These are phyloP conservation scores for Coemansia sp. DNA, from an alignment of 192 early-diverging fungal genomes.

Conservation along the genomic window DNA sequence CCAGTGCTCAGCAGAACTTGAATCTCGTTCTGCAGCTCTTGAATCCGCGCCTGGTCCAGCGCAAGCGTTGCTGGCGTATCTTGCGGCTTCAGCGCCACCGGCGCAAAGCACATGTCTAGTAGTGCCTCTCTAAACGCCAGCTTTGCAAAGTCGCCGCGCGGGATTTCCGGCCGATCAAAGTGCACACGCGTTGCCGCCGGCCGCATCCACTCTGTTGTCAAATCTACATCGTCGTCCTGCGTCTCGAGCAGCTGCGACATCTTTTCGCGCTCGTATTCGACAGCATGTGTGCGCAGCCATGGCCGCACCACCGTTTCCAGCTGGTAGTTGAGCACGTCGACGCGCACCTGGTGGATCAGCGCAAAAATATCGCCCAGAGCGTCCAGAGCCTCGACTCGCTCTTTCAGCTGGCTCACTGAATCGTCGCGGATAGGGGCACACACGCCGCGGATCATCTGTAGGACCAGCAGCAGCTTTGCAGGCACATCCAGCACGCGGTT, in stretches of 20 bases:
- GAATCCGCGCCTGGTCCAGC: constrained; percentile 26
- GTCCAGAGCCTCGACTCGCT: neutral
- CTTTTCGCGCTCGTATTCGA: constrained; percentile 37
- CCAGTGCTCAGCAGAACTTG: constrained; percentile 26
- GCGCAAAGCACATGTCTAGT: constrained; percentile 36
- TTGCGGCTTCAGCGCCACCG: neutral
- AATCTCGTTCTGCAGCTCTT: constrained; percentile 32
- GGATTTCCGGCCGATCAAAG: neutral
- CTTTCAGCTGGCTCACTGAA: constrained; percentile 3
- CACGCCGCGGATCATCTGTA: constrained; percentile 18
- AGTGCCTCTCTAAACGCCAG: constrained; percentile 35
- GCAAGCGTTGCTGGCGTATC: constrained; percentile 16
- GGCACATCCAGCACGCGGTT: constrained; percentile 22
- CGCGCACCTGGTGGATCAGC: constrained; percentile 25
- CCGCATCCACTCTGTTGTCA: constrained; percentile 26
- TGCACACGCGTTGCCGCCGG: constrained; percentile 8
- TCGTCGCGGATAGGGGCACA: constrained; percentile 38
- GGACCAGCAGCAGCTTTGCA: constrained; percentile 10
- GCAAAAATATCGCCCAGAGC: constrained; percentile 12
- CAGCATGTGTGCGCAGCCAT: constrained; percentile 33
- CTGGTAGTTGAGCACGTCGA: constrained; percentile 43
- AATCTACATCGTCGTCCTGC: neutral
- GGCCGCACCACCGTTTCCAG: constrained; percentile 37
- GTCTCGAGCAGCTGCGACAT: constrained; percentile 13
- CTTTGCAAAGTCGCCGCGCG: neutral